Evolutionary conservation across 2,329 filamentous ascomycete genomes (phyloP).

Genomic region (Neofusicoccum kwambonambiense): DNA sequence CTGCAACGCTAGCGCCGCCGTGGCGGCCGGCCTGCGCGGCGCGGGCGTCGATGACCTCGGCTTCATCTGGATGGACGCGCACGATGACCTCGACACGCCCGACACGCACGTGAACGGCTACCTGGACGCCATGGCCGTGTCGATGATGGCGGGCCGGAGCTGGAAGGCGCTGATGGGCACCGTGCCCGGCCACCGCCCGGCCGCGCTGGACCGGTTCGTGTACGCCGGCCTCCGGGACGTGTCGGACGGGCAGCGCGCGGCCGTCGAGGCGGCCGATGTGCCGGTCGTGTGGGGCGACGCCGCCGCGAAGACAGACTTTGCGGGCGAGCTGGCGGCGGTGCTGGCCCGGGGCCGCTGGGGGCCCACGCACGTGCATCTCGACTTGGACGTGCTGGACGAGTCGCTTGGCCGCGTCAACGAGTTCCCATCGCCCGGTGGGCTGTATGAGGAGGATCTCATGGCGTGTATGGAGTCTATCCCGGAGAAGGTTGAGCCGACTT

Average conservation of each 20-base stretch:
- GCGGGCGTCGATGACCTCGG: constrained; percentile 20
- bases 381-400: constrained; percentile 37
- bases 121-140: constrained; percentile 38
- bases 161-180: constrained; percentile 33
- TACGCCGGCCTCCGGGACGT: constrained; percentile 32
- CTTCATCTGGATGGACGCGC: constrained; percentile 46
- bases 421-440: constrained; percentile 35
- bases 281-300: constrained; percentile 21
- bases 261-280: constrained; percentile 31
- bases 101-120: constrained; percentile 38
- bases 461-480: constrained; percentile 21
- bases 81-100: constrained; percentile 43
- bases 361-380: constrained; percentile 35
- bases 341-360: constrained; percentile 1
- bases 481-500: constrained; percentile 13
- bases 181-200: constrained; percentile 29
- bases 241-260: constrained; percentile 28
- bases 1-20: constrained; percentile 38
- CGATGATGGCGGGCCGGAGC: constrained; percentile 38
- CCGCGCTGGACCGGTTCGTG: constrained; percentile 21
- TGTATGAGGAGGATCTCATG: constrained; percentile 25
- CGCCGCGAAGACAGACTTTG: constrained; percentile 15
- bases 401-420: constrained; percentile 38
- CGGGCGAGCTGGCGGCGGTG: not conserved
- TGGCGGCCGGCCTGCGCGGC: constrained; percentile 35